Percentiles rank a stretch among this genome's conserved stretches.
Evolutionary conservation across 345 rosid species (phyloP).

Genomic region (Citropsis articulata): DNA sequence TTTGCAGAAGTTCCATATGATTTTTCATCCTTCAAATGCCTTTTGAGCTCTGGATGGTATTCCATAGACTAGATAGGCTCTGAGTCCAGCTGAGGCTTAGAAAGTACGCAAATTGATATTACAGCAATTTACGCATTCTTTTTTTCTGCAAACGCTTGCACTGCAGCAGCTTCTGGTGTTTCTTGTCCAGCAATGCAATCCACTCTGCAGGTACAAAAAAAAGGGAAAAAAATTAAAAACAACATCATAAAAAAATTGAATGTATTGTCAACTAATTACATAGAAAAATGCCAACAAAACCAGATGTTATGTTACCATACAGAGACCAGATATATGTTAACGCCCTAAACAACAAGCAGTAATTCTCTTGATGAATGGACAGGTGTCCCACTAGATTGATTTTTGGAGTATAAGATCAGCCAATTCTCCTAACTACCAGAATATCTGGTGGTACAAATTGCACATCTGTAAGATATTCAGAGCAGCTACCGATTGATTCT

Average conservation of each 20-base stretch:
- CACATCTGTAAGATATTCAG: neutral
- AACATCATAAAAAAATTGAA: neutral
- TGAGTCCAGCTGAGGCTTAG: constrained; percentile 8
- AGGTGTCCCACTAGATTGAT: too few species aligned
- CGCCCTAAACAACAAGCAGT: neutral
- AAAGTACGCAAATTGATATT: neutral
- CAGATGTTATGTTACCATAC: neutral
- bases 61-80: constrained; percentile 36
- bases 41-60: constrained; percentile 31
- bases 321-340: neutral
- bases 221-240: neutral
- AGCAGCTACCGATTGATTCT: neutral
- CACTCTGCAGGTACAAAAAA: constrained; percentile 10
- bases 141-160: neutral
- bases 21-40: constrained; percentile 27
- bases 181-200: constrained; percentile 13
- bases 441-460: neutral
- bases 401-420: neutral
- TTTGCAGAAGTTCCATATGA: constrained; percentile 30
- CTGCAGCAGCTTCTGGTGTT: neutral
- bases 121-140: neutral
- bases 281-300: neutral
- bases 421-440: neutral
- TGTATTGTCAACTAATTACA: neutral
- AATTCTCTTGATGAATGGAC: too few species aligned